phyloP scores from a whole-genome alignment of 2,329 filamentous ascomycete genomes.

The Passalora sequoiae region DNA sequence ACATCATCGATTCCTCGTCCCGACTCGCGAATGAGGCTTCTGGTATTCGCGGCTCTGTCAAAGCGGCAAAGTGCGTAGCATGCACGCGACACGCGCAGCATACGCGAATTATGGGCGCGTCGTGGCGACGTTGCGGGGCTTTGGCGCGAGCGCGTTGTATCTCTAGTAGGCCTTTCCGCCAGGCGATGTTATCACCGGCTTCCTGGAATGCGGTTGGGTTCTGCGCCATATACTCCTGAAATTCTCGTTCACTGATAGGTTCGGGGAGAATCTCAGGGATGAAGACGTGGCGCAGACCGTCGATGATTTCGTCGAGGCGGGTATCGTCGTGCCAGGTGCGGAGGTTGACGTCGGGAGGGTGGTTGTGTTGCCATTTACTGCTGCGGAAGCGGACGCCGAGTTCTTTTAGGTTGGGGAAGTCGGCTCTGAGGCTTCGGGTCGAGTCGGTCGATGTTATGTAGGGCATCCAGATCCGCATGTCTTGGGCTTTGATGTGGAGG shows the following conservation, averaged over 20 bases:
- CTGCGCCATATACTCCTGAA: slow-evolving; percentile 12
- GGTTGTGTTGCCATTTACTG: slow-evolving; percentile 30
- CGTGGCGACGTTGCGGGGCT: neutral
- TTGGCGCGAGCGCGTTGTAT: slow-evolving; percentile 13
- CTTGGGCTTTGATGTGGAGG: slow-evolving; percentile 32
- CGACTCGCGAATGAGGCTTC: slow-evolving; percentile 3
- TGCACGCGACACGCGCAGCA: slow-evolving; percentile 30
- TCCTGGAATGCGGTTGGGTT: slow-evolving; percentile 12
- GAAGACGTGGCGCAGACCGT: slow-evolving; percentile 28
- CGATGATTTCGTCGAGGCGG: slow-evolving; percentile 28
- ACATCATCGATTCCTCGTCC: slow-evolving; percentile 1
- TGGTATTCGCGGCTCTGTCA: slow-evolving; percentile 23
- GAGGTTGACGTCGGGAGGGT: slow-evolving; percentile 28
- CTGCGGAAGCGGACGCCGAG: slow-evolving; percentile 31
- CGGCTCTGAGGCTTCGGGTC: slow-evolving; percentile 29
- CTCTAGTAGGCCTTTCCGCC: slow-evolving; percentile 18
- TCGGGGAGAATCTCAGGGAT: slow-evolving; percentile 16
- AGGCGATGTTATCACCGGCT: slow-evolving; percentile 10
- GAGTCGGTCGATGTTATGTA: slow-evolving; percentile 32
- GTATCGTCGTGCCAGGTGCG: slow-evolving; percentile 27
- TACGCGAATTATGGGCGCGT: slow-evolving; percentile 25
- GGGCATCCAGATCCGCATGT: slow-evolving; percentile 36
- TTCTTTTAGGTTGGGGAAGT: slow-evolving; percentile 31
- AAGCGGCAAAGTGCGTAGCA: slow-evolving; percentile 24
- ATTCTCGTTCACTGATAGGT: slow-evolving; percentile 14